phyloP scores from a whole-genome alignment of 345 rosid genomes.

The Balakata baccata region DNA sequence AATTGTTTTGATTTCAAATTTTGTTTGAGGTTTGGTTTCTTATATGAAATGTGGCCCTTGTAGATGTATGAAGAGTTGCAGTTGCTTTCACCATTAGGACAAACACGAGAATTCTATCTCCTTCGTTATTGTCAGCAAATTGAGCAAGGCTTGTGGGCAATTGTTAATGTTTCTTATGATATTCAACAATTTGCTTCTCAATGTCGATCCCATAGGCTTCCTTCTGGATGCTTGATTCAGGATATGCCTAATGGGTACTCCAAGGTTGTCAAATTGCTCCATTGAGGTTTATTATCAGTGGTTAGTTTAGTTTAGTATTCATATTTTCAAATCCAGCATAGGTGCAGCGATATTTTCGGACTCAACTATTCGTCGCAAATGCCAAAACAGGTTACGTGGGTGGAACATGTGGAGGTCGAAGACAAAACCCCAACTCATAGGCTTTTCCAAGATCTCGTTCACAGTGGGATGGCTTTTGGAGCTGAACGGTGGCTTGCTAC shows the following conservation, averaged over 20 bases:
- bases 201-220: slow-evolving; percentile 56
- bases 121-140: slow-evolving; percentile 85
- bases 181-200: slow-evolving; percentile 66
- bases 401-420: slow-evolving; percentile 84
- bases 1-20: not conserved
- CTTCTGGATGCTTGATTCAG: slow-evolving; percentile 96
- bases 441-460: slow-evolving; percentile 62
- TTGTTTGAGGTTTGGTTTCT: slow-evolving; percentile 11
- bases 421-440: slow-evolving; percentile 55
- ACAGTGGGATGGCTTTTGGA: slow-evolving; percentile 75
- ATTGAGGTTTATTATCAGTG: slow-evolving; percentile 9
- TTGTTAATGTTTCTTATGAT: slow-evolving; percentile 82
- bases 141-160: slow-evolving; percentile 87
- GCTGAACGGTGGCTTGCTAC: slow-evolving; percentile 83
- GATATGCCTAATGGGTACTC: slow-evolving; percentile 95
- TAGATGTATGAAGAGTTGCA: slow-evolving; percentile 91
- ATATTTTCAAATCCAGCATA: not conserved
- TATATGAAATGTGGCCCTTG: slow-evolving; percentile 9
- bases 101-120: slow-evolving; percentile 74
- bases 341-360: not conserved
- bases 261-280: slow-evolving; percentile 69
- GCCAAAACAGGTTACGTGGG: slow-evolving; percentile 77
- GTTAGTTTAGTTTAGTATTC: slow-evolving; percentile 1
- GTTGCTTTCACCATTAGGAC: slow-evolving; percentile 74
- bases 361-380: slow-evolving; percentile 13